These are phyloP conservation scores for Beauveria caledonica DNA, from an alignment of 2,329 filamentous ascomycete genomes.

Conservation along the genomic window DNA sequence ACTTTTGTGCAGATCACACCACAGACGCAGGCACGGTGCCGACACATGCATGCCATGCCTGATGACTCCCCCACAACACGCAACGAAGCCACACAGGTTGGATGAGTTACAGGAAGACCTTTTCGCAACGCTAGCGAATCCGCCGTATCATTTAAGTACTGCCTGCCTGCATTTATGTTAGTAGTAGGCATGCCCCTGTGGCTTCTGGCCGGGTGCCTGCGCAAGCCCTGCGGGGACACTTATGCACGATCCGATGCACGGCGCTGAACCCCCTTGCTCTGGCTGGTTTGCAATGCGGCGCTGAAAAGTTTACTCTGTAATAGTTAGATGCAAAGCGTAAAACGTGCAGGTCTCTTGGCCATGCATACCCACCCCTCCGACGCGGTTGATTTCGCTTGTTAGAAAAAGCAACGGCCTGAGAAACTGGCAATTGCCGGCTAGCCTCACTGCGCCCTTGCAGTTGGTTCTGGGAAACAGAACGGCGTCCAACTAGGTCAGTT, in stretches of 20 bases:
- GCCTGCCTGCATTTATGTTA: neutral
- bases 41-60: neutral
- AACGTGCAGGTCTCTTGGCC: neutral
- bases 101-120: neutral
- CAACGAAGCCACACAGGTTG: neutral
- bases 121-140: neutral
- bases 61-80: neutral
- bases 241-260: conserved; percentile 11
- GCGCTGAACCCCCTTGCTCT: neutral
- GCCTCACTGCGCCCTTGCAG: neutral
- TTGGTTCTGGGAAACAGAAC: neutral
- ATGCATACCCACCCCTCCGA: neutral
- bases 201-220: neutral
- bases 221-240: neutral
- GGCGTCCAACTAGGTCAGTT: neutral
- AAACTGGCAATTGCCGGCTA: neutral
- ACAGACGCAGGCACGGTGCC: neutral
- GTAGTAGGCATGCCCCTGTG: neutral
- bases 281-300: neutral
- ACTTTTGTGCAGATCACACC: neutral
- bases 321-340: too few species aligned
- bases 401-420: neutral
- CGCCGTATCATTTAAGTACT: neutral
- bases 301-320: neutral
- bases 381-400: neutral